phyloP scores from a whole-genome alignment of 139 green algal genomes.

The Picochlorum sp. region DNA sequence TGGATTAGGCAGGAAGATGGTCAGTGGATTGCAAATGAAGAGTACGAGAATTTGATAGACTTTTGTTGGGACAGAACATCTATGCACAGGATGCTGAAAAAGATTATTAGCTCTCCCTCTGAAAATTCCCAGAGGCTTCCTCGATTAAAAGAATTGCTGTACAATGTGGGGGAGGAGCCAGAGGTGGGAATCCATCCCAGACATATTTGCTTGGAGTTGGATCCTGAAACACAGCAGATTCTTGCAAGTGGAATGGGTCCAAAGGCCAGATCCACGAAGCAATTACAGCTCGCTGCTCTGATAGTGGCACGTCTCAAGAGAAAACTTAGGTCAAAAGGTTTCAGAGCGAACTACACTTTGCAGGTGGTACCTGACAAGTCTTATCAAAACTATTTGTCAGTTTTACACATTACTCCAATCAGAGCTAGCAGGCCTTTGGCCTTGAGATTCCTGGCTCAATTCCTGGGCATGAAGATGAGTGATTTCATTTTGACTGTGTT shows the following conservation, averaged over 20 bases:
- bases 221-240: slow-evolving; percentile 15
- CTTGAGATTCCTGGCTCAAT: slow-evolving; percentile 54
- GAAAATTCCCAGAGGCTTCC: slow-evolving; percentile 13
- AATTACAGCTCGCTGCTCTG: neutral
- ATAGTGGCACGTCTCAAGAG: slow-evolving; percentile 29
- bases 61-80: slow-evolving; percentile 37
- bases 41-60: slow-evolving; percentile 42
- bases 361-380: slow-evolving; percentile 17
- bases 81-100: slow-evolving; percentile 29
- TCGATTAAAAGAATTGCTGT: slow-evolving; percentile 29
- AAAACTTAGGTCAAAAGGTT: slow-evolving; percentile 35
- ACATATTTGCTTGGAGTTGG: slow-evolving; percentile 30
- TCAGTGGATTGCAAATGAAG: slow-evolving; percentile 36
- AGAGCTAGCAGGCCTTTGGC: slow-evolving; percentile 58
- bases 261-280: neutral
- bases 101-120: slow-evolving; percentile 25
- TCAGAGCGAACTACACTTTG: slow-evolving; percentile 35
- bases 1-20: slow-evolving; percentile 24
- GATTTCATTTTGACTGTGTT: slow-evolving; percentile 28
- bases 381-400: slow-evolving; percentile 6
- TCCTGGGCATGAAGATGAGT: slow-evolving; percentile 31
- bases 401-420: slow-evolving; percentile 73
- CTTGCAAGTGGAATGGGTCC: slow-evolving; percentile 23
- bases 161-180: slow-evolving; percentile 17
- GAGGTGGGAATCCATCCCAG: slow-evolving; percentile 22